Base-by-base conservation (phyloP, 371 early-diverging fungal genomes). In the Mortierella sp. region DNA sequence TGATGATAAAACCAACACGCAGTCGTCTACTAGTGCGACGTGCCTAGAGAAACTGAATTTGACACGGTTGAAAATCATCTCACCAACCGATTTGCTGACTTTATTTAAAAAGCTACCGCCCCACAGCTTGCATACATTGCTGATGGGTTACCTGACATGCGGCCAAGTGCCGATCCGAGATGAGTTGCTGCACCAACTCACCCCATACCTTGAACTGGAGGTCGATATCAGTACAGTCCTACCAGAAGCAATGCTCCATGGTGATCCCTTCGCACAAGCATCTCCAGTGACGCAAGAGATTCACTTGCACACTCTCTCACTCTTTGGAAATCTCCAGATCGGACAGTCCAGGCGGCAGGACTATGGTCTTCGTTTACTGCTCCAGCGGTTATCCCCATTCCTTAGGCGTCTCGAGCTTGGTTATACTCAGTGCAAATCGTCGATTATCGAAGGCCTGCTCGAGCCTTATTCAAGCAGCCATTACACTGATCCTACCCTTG, bases 341-440 rank as follows among this genome's bases (percentile, higher is more conserved):
- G 75, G 75, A 6, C 28, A 8, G 31, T 57, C 75, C 3, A 61
- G n/a, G 37, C 40, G 42, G 8, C 56, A 23, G 8, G 42, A 66
- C 15, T 40, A 43, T 35, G 55, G 65, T 0, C 60, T 76, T 2
- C 64, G 55, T 19, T 28, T 63, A 34, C 49, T 71, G 1, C 42
- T 76, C 2, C 9, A 40, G 17, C 62, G 42, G 2, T 57, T 76
- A 1, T 54, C 68, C 0, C 72, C 72, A 13, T 64, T 45, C 19
- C 64, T 76, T 22, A 61, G 49, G 49, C 67, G 77, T 5, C 64
- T 76, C 6, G 77, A 76, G 37, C 72, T 76, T 22, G 77, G 77
- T n/a, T 71, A 71, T 23, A 76, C 77, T 1, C 53, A 53, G 7
- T 61, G 60, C 49, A 53, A 51, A 13, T 17, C 67, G 12, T 9